These are phyloP conservation scores for Dipteronia dyeriana DNA, from an alignment of 345 rosid genomes.

Conservation along the genomic window DNA sequence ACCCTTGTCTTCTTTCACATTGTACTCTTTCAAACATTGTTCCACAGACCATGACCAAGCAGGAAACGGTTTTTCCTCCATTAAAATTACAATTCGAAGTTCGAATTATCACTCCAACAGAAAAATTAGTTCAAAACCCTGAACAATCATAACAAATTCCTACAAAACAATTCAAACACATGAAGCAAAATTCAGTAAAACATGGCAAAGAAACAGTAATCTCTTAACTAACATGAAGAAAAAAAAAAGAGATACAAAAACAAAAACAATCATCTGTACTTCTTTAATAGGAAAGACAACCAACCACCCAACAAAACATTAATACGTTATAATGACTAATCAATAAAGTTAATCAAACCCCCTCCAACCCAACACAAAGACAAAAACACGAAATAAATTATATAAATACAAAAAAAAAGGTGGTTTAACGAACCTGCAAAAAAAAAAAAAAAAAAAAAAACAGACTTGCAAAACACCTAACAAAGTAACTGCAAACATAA, in stretches of 20 bases:
- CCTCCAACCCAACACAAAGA: neutral
- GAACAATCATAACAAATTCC: slow-evolving; percentile 26
- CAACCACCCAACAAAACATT: slow-evolving; percentile 7
- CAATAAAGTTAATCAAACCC: neutral
- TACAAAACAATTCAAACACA: slow-evolving; percentile 25
- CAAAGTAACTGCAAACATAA: slow-evolving; percentile 5
- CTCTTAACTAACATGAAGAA: neutral
- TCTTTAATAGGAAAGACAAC: neutral
- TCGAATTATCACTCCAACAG: slow-evolving; percentile 24
- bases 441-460: neutral
- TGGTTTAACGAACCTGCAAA: slow-evolving; percentile 1
- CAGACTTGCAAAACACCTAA: neutral
- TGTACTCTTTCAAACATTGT: slow-evolving; percentile 68
- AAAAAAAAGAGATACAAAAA: neutral
- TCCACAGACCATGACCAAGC: slow-evolving; percentile 89
- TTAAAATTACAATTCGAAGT: slow-evolving; percentile 21
- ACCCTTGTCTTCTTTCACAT: slow-evolving; percentile 71
- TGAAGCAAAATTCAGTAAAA: slow-evolving; percentile 5
- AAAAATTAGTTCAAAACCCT: slow-evolving; percentile 6
- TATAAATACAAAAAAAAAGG: slow-evolving; percentile 1
- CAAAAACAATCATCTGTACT: neutral
- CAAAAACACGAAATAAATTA: neutral
- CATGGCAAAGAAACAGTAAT: neutral
- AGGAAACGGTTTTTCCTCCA: slow-evolving; percentile 73
- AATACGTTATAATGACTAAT: slow-evolving; percentile 1